Conservation (phyloP, 257 asterid species). For the Solanum gracilifrons region DNA sequence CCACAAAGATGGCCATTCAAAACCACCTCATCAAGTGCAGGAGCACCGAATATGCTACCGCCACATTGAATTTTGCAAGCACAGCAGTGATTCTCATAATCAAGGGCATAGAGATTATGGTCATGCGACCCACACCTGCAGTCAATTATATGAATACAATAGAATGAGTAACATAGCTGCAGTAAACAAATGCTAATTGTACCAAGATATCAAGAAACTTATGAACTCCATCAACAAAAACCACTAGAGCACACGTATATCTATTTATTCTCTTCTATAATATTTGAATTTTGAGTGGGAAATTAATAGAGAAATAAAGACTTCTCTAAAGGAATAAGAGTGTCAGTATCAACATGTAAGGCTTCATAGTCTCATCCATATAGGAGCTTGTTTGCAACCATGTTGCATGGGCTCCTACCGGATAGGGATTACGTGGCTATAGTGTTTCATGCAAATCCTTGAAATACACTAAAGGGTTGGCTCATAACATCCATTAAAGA, state of each 20-base stretch:
- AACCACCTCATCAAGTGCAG: slow-evolving; percentile 72
- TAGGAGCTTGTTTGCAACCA: background rate
- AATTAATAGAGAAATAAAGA: background rate
- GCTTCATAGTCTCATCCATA: background rate
- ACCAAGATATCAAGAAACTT: background rate
- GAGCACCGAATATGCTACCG: slow-evolving; percentile 90
- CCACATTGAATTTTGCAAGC: slow-evolving; percentile 56
- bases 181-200: background rate
- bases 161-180: background rate
- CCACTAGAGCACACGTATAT: background rate
- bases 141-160: background rate
- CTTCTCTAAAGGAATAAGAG: background rate
- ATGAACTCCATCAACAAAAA: background rate
- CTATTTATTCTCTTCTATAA: background rate
- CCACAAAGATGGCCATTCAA: background rate
- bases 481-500: background rate
- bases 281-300: background rate
- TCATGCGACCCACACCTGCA: slow-evolving; percentile 97
- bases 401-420: background rate
- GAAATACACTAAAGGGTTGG: background rate
- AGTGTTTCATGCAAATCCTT: background rate
- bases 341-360: background rate
- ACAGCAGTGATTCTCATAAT: slow-evolving; percentile 61
- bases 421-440: background rate
- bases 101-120: slow-evolving; percentile 79